Evolutionary conservation across 2,329 filamentous ascomycete genomes (phyloP), one percentile per base, ranked within the genome.

Genomic region (Cordyceps javanica): DNA sequence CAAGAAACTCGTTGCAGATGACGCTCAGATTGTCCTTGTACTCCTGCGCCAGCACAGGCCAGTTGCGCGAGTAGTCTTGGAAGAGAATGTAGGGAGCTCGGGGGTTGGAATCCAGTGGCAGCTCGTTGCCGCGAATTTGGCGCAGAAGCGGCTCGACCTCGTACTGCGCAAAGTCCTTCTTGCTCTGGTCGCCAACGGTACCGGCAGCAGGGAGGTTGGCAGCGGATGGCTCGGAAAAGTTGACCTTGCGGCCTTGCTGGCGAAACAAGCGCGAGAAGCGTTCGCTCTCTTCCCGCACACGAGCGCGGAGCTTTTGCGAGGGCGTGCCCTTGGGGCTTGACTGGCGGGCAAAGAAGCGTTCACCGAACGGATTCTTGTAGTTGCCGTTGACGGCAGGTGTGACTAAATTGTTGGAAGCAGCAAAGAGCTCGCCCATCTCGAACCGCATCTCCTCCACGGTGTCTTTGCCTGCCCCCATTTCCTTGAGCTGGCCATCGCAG

Each of bases 11-110:
- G 64, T 79, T 78, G 68, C 78, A 81, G 32, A 81, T 79, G 21
- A 80, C 77, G 16, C 75, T 74, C 0, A 81, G 71, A 49, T 81
- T 81, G 60, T 81, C 77, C 69, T 79, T 80, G 70, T 79, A 79
- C 64, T 80, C 78, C 55, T 77, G 76, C 0, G 77, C 78, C 13
- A 81, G 68, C n/a, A 72, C 70, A 3, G 78, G 76, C 78, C 78
- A 81, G 65, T 78, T 77, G 59, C 77, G 74, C 2, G 76, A 79
- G 62, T 79, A 81, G 59, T 77, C 77, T 57, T 80, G 77, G 67
- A 80, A 81, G 13, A 81, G 70, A 64, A 81, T 81, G 66, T 80
- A 81, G 2, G 78, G 77, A 0, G 78, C 78, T 30, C 78, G 72
- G 0, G 78, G 78, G 62, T 81, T 81, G 0, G 77, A 76, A 61